These are phyloP conservation scores for Epichloe brachyelytri DNA, from an alignment of 2,329 filamentous ascomycete species.

Conservation along the genomic window DNA sequence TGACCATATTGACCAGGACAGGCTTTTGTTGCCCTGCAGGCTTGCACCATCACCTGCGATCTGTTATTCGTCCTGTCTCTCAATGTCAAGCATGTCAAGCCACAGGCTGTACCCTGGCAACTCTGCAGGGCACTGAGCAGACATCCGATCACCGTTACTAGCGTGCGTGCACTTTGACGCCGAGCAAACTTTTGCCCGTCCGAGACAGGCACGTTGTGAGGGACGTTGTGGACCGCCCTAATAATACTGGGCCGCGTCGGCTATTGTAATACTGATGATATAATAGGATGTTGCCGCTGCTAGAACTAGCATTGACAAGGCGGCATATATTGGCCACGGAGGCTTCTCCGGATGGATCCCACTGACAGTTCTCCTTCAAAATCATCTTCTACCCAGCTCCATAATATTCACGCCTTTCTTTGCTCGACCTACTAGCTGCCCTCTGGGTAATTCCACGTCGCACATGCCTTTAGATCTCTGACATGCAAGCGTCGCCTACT, in stretches of 20 bases:
- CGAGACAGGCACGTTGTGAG: background rate
- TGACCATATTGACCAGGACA: background rate
- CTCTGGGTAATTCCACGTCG: too few relatives aligned
- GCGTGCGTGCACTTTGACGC: background rate
- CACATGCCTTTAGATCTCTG: background rate
- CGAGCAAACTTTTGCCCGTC: background rate
- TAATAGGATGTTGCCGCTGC: too few relatives aligned
- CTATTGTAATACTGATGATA: background rate
- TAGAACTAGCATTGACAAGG: too few relatives aligned
- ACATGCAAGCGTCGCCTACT: background rate
- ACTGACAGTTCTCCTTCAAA: background rate
- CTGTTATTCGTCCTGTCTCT: background rate
- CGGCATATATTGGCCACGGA: background rate
- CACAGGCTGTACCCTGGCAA: background rate
- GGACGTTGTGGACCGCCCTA: background rate
- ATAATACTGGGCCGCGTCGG: background rate
- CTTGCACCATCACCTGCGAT: background rate
- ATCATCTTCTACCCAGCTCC: background rate
- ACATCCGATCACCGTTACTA: background rate
- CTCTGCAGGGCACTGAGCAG: background rate
- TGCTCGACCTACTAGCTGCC: too few relatives aligned
- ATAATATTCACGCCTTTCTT: too few relatives aligned
- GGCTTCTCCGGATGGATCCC: background rate
- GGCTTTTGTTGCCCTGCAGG: background rate
- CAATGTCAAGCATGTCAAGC: background rate